Base-by-base conservation (phyloP, 2,329 filamentous ascomycete genomes). In the Alternaria tenuissima region DNA sequence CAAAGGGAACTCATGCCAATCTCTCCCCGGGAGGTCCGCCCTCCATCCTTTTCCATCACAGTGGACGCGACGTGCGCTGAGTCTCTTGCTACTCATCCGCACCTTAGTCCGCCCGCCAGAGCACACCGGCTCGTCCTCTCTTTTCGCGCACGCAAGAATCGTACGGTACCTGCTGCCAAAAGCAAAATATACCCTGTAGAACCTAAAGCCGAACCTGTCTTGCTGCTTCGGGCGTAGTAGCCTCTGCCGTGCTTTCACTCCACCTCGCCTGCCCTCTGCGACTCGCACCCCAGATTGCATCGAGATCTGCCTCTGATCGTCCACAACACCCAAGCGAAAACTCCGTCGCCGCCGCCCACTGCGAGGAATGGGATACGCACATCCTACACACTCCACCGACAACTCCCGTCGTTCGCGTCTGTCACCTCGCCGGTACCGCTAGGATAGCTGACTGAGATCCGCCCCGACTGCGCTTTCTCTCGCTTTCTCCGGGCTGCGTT, bases 341-440 rank as follows among this genome's bases (percentile, higher is more conserved):
- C 55, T 26, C 22, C 14, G 47, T 20, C 46, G 4, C 11, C 28
- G 28, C 3, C 55, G 20, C 24, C 24, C 36, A n/a, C 55, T 34
- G 42, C 58, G 64, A 71, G 73, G 72, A 70, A 76, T 75, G 74
- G 70, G 69, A 65, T 58, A 55, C 60, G 54, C 57, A 58, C 58
- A 53, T 32, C 32, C 28, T 48, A 41, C 47, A 52, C 63, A 61
- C 54, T 52, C 59, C 54, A 47, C 57, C 48, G 51, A 59, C 42
- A 59, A 41, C 62, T 38, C 39, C 43, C 24, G 55, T 22, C 52
- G 52, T 62, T 61, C 56, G 56, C 53, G 64, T 52, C 63, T 63
- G 65, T 68, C 65, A 62, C 57, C 63, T 64, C 44, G 46, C 62
- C 46, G 44, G 52, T 46, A 18, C 44, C 20, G 20, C 26, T 48